Percentiles rank a stretch among this genome's conserved stretches.
Evolutionary conservation across 2,329 filamentous ascomycete genomes (phyloP).

Genomic region (Stachybotrys chlorohalonatus): DNA sequence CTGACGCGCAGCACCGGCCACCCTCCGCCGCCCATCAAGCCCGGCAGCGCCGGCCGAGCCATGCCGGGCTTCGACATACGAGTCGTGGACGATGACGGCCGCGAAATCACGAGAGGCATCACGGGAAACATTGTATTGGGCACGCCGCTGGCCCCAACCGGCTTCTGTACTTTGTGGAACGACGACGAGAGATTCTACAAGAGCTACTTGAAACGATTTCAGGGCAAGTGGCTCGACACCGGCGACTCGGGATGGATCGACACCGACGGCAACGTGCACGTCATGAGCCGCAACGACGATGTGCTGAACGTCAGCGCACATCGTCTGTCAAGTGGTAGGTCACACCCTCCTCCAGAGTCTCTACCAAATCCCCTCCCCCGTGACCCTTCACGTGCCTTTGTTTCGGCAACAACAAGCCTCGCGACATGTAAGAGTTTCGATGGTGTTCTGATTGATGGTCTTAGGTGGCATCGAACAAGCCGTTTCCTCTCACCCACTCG

Average conservation of each 20-base stretch:
- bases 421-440: background rate
- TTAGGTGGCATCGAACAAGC: conserved; percentile 82
- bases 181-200: conserved; percentile 81
- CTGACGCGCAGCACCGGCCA: conserved; percentile 28
- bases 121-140: conserved; percentile 92
- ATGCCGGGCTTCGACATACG: conserved; percentile 88
- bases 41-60: conserved; percentile 81
- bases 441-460: conserved; percentile 4
- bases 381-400: background rate
- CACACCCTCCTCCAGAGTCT: background rate
- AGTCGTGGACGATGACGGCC: conserved; percentile 72
- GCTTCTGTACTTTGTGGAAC: conserved; percentile 76
- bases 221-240: conserved; percentile 79
- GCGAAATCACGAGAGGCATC: conserved; percentile 56
- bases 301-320: conserved; percentile 96
- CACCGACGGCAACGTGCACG: conserved; percentile 55
- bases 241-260: conserved; percentile 87
- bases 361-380: background rate
- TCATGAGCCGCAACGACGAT: conserved; percentile 65
- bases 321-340: conserved; percentile 72
- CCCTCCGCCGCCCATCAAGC: conserved; percentile 52
- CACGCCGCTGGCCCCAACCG: conserved; percentile 75
- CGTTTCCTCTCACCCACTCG: conserved; percentile 67
- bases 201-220: conserved; percentile 75
- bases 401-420: background rate